phyloP scores from a whole-genome alignment of 768 basidiomycete species.

The Boletus huronensis region DNA sequence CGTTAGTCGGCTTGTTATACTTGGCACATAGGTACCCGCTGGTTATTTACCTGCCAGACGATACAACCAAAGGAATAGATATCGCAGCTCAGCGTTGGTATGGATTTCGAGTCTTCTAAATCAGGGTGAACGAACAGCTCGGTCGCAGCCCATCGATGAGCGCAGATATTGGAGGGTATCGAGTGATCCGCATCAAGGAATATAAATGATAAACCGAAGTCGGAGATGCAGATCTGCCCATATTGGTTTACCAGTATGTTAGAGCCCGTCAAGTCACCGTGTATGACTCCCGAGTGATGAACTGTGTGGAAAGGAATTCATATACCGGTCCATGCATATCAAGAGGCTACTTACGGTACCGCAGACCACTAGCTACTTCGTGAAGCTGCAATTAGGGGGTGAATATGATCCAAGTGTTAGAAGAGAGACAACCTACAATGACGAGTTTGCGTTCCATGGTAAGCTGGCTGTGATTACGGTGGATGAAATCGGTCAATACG shows the following conservation, averaged over 20 bases:
- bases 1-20: neutral
- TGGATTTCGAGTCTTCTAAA: neutral
- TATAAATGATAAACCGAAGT: conserved; percentile 11
- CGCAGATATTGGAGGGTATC: conserved; percentile 4
- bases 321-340: neutral
- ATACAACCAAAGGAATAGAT: conserved; percentile 14
- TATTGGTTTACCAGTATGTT: conserved; percentile 9
- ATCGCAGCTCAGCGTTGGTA: conserved; percentile 7
- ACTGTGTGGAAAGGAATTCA: neutral
- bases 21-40: no score
- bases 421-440: neutral
- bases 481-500: conserved; percentile 4
- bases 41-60: conserved; percentile 7
- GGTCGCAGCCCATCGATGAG: conserved; percentile 8
- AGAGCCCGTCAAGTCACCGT: conserved; percentile 15
- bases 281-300: conserved; percentile 8
- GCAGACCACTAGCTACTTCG: conserved; percentile 10
- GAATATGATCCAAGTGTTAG: neutral
- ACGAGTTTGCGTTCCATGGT: neutral
- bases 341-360: conserved; percentile 5
- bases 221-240: conserved; percentile 10
- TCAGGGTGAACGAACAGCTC: conserved; percentile 15
- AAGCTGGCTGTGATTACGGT: neutral
- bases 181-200: conserved; percentile 1
- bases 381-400: conserved; percentile 2